phyloP scores from a whole-genome alignment of 2,329 filamentous ascomycete genomes.

The Cladophialophora chaetospira region DNA sequence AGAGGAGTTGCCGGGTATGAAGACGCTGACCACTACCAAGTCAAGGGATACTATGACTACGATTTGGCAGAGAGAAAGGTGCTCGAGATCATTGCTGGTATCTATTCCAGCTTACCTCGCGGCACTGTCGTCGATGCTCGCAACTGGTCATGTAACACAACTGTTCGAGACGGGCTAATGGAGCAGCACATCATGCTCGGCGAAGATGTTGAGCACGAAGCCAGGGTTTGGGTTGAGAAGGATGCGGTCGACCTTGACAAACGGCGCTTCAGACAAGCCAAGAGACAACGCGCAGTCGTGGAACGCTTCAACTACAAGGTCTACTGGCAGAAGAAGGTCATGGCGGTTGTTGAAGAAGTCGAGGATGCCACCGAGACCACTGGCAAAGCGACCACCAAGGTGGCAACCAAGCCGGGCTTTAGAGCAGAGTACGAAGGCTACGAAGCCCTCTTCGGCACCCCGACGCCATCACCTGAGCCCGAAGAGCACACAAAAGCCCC shows the following conservation, averaged over 20 bases:
- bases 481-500: not conserved
- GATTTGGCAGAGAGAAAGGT: constrained; percentile 14
- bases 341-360: constrained; percentile 2
- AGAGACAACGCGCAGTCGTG: constrained; percentile 7
- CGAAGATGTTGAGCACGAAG: constrained; percentile 13
- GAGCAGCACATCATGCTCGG: constrained; percentile 27
- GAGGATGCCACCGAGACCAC: not conserved
- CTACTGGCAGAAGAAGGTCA: constrained; percentile 27
- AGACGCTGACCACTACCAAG: constrained; percentile 17
- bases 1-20: constrained; percentile 19
- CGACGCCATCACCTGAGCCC: not conserved
- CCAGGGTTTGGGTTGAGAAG: constrained; percentile 26
- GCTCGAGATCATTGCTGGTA: constrained; percentile 2
- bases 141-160: constrained; percentile 3
- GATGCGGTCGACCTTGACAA: constrained; percentile 19
- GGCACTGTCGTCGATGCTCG: constrained; percentile 7
- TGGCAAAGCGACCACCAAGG: not conserved
- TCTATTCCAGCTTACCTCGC: constrained; percentile 2
- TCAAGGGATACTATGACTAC: constrained; percentile 16
- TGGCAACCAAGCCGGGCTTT: not conserved
- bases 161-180: constrained; percentile 13
- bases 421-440: constrained; percentile 17
- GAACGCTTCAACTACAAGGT: constrained; percentile 20
- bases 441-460: not conserved
- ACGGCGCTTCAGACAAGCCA: constrained; percentile 22